Conservation (phyloP, 441 rosid genomes). For the Populus hybrid region DNA sequence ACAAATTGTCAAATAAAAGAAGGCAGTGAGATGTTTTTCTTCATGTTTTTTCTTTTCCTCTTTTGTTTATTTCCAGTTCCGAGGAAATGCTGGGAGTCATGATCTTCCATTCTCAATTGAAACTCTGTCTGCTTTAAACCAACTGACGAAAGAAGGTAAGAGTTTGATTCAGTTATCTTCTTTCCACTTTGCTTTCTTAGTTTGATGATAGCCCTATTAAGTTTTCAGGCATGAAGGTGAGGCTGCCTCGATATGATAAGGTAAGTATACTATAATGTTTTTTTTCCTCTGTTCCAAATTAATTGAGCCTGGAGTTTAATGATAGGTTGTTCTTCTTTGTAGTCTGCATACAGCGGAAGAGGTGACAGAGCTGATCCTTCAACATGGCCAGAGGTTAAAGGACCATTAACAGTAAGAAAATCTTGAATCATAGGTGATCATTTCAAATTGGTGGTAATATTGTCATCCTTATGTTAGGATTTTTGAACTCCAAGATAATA, state of each 20-base stretch:
- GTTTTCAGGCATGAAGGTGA: constrained; percentile 79
- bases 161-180: constrained; percentile 15
- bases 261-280: constrained; percentile 32
- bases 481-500: background rate
- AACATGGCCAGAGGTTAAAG: constrained; percentile 88
- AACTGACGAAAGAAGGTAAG: constrained; percentile 70
- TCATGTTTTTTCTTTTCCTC: background rate
- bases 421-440: background rate
- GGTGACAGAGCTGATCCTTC: constrained; percentile 91
- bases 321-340: constrained; percentile 24
- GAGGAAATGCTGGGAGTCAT: constrained; percentile 98
- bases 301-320: constrained; percentile 5
- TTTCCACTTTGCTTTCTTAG: background rate
- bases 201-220: constrained; percentile 18
- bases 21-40: background rate
- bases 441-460: too few relatives aligned
- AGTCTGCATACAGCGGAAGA: constrained; percentile 88
- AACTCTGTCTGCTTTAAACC: constrained; percentile 52
- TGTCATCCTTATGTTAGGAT: too few relatives aligned
- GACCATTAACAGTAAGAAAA: constrained; percentile 67
- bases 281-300: background rate
- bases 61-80: constrained; percentile 40
- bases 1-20: background rate
- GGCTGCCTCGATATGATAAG: constrained; percentile 88
- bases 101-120: constrained; percentile 86